Evolutionary conservation across 306 rosid genomes (phyloP), one percentile per base, ranked within the genome.

Genomic region (Trichosanthes truncata): DNA sequence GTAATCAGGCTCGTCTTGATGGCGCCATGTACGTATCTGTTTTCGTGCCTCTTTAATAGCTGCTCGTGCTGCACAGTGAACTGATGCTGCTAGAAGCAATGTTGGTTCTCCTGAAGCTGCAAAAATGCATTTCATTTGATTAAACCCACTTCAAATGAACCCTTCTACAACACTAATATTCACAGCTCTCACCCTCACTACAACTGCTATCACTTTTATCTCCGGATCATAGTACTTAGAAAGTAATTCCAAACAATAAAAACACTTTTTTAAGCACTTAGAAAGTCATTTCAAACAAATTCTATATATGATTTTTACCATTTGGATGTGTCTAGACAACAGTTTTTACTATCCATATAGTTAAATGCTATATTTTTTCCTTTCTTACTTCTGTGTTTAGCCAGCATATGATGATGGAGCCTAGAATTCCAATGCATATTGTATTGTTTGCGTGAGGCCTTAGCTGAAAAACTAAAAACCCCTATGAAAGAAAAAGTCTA

Each of bases 101-200:
- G 98, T 97, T 0, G 98, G 97, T 83, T 95, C 98, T 0, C 98
- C 98, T 57, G 98, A 95, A 84, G 97, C 98, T 95, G 90, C 88
- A 84, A 14, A 61, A 81, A 82, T 45, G 68, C 36, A 31, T 33
- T 18, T 74, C 23, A 31, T 56, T 48, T 84, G 25, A 3, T 61
- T 38, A 67, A 56, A 14, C 5, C 11, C 4, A 56, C 62, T 56
- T 57, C 33, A 57, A 57, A 57, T 8, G 1, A 61, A 29, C 68
- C 68, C 12, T 59, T 61, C 20, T 61, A 61, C 40, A 61, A 29
- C 66, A 59, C 33, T 18, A 48, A 48, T 12, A 61, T 10, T 61
- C 40, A 23, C 66, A 60, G 38, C 66, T 26, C 35, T 59, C 35
- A 25, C 4, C 13, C 18, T 60, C 35, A 21, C 21, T 7, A 5